Percentiles rank a stretch among this genome's conserved stretches.
Conservation (phyloP, 345 rosid species). For the Capsella bursapastoris region DNA sequence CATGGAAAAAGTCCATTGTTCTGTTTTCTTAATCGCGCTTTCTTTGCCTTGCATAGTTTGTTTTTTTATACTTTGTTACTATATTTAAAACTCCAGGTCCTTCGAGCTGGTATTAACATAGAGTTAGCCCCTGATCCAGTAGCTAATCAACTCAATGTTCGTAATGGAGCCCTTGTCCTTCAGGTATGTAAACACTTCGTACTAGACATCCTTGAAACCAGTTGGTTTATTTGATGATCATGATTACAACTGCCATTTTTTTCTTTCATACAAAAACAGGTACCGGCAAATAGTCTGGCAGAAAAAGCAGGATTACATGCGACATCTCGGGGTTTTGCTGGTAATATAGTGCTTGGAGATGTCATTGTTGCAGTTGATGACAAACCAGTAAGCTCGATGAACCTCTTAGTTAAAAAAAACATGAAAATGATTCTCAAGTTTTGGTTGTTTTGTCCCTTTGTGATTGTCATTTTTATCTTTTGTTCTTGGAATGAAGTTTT, state of each 20-base stretch:
- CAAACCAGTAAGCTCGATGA: constrained; percentile 60
- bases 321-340: constrained; percentile 85
- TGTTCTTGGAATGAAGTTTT: constrained; percentile 2
- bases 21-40: not conserved
- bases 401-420: constrained; percentile 6
- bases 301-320: constrained; percentile 80
- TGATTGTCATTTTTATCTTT: not conserved
- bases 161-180: constrained; percentile 86
- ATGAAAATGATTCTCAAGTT: constrained; percentile 10
- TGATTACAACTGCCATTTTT: not conserved
- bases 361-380: constrained; percentile 74
- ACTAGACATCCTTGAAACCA: not conserved
- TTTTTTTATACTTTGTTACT: constrained; percentile 14
- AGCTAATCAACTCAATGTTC: constrained; percentile 92
- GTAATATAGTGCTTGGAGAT: constrained; percentile 87
- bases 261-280: constrained; percentile 46
- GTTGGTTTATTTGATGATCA: not conserved
- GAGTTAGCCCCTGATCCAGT: constrained; percentile 86
- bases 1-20: not conserved
- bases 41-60: constrained; percentile 7
- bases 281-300: constrained; percentile 71
- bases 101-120: constrained; percentile 79
- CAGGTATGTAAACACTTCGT: constrained; percentile 51
- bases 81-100: constrained; percentile 57
- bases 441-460: not conserved